Conservation (phyloP, 192 early-diverging fungal genomes). For the Spizellomyces punctatus region DNA sequence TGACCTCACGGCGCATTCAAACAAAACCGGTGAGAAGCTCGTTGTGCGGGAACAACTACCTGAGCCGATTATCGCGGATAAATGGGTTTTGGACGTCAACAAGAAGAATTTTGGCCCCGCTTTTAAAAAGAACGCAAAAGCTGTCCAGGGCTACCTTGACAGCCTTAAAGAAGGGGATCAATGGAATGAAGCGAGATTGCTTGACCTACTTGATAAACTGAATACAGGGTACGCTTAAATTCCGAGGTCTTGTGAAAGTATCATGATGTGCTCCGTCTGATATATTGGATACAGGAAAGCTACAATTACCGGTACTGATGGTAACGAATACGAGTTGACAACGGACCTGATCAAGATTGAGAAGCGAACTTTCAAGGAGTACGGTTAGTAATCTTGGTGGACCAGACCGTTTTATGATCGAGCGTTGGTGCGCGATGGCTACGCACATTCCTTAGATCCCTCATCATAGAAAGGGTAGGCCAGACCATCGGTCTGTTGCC, state of each 20-base stretch:
- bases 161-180: conserved; percentile 46
- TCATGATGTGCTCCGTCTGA: not conserved
- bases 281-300: conserved; percentile 40
- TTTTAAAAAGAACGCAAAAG: conserved; percentile 90
- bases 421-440: not conserved
- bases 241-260: not conserved
- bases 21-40: conserved; percentile 88
- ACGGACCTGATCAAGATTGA: conserved; percentile 53
- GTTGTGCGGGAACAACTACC: conserved; percentile 87
- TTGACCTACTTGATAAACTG: conserved; percentile 53
- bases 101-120: conserved; percentile 89
- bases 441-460: conserved; percentile 66
- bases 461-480: conserved; percentile 40
- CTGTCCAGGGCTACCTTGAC: conserved; percentile 78
- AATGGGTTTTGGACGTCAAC: conserved; percentile 83
- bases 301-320: conserved; percentile 60
- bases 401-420: not conserved
- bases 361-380: conserved; percentile 48
- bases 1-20: conserved; percentile 90
- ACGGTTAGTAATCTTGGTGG: conserved; percentile 40
- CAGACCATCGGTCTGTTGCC: not conserved
- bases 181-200: conserved; percentile 56
- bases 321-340: conserved; percentile 65
- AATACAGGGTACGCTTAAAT: conserved; percentile 33
- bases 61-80: conserved; percentile 77